Evolutionary conservation across 768 basidiomycete genomes (phyloP), one percentile per base, ranked within the genome.

Genomic region (Lactarius evosmus): DNA sequence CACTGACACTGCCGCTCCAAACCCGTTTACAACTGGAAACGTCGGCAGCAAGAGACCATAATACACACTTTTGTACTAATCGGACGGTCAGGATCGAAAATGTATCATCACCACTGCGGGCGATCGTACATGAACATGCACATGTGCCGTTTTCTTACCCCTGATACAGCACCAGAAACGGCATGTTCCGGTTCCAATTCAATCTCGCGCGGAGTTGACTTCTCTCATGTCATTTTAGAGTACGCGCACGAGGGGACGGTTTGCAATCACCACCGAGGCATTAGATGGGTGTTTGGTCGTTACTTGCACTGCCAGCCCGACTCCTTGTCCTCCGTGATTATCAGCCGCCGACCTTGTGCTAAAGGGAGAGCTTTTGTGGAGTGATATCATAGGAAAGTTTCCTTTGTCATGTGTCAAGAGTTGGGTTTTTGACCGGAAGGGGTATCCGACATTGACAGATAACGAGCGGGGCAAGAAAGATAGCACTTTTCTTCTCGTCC

Each of bases 161-260:
- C 63, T 65, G 63, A 65, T 46, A 60, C 63, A 51, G 50, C 17
- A 53, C 40, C 34, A 59, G 53, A 64, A 54, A 53, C 58, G 63
- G 54, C 54, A 34, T 56, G 33, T 54, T n/a, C 44, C 58, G 52
- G 57, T 44, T 61, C 53, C 55, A 65, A 61, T 65, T 60, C 54
- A 33, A 27, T 56, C 29, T 56, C 58, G 49, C 54, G 58, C 53
- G 58, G 52, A 59, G 32, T 58, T 46, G 57, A 56, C 53, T 36
- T 32, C 36, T 65, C 44, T 52, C 58, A 29, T 64, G 63, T 51
- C 58, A 56, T 58, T 30, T 38, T 44, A 46, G 51, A 30, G 32
- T 32, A 49, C 34, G 29, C 29, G 46, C 27, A 54, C 33, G 41
- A 54, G 46, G 46, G 52, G 33, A 7, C 59, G 61, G 61, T 61